Conservation (phyloP, 371 early-diverging fungal genomes). For the Gilbertella persicaria region DNA sequence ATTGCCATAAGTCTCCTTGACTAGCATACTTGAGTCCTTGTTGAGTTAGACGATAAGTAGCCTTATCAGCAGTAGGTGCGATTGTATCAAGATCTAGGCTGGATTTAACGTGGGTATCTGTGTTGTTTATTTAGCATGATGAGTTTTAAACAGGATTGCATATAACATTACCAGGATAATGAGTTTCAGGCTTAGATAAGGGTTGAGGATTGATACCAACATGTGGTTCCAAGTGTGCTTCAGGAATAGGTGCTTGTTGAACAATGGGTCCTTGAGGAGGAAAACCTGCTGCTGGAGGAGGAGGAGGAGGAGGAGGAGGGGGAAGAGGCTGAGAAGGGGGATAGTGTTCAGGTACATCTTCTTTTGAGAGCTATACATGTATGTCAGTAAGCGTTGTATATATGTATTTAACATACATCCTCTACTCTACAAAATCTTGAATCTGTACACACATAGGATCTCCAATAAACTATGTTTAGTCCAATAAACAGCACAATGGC, state of each 20-base stretch:
- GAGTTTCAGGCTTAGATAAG: slow-evolving; percentile 18
- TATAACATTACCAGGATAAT: slow-evolving; percentile 23
- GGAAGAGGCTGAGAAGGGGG: neutral
- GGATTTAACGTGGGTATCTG: slow-evolving; percentile 24
- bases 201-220: slow-evolving; percentile 15
- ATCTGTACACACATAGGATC: slow-evolving; percentile 15
- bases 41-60: slow-evolving; percentile 26
- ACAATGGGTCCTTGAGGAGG: slow-evolving; percentile 7
- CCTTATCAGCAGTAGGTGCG: slow-evolving; percentile 38
- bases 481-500: slow-evolving; percentile 12
- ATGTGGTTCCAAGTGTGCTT: slow-evolving; percentile 9
- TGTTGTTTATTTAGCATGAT: no score
- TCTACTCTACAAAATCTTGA: slow-evolving; percentile 14
- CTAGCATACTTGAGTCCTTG: slow-evolving; percentile 24
- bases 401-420: slow-evolving; percentile 1
- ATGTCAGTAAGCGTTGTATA: neutral
- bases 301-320: neutral
- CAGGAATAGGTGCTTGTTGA: neutral
- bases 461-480: slow-evolving; percentile 25
- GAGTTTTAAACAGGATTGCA: neutral
- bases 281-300: slow-evolving; percentile 7
- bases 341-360: neutral
- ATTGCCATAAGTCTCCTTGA: slow-evolving; percentile 28
- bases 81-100: slow-evolving; percentile 28
- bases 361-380: neutral